Evolutionary conservation across 1,139 yeast genomes (phyloP), one percentile per base, ranked within the genome.

Genomic region (Geotrichum europaeum): DNA sequence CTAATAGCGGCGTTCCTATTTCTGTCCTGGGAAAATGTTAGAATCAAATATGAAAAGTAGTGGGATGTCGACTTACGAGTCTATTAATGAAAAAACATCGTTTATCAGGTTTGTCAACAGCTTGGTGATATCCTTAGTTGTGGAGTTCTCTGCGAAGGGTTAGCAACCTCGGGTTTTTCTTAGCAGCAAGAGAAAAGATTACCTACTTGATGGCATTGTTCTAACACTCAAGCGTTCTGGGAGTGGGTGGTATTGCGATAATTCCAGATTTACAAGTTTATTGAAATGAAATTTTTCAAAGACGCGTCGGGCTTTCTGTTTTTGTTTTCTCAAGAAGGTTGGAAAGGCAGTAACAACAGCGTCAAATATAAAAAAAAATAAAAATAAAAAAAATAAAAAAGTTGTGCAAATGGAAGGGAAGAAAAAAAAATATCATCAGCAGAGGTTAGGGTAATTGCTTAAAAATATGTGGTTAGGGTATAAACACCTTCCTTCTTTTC

Each of bases 31-130:
- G 30, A 53, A 40, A 22, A 40, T 53, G 52, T 57, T 47, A 57
- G 28, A 43, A 25, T 49, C 36, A 12, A n/a, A n/a, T 18, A 15
- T 15, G 18, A 13, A 7, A 20, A 40, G 36, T 5, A 12, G 28
- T 10, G n/a, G 20, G 13, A 3, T 25, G 43, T 9, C 15, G 5
- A 56, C 58, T 56, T 51, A 59, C 53, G 61, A 59, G 13, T 55
- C 59, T 59, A 59, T 59, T 40, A 59, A 30, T 9, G 59, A 56
- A n/a, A 59, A 49, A 9, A 59, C 52, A 50, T 59, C 59, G 22
- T 56, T 55, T 25, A 53, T 55, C 24, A 59, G 56, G 12, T 40
- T 34, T 28, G 56, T 45, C 20, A 59, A 51, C 24, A 56, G 50
- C 30, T 18, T 40, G 18, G 58, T 40, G 32, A 56, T 45, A n/a